These are phyloP conservation scores for Xylaria sp. DNA, from an alignment of 2,329 filamentous ascomycete species.

Conservation along the genomic window DNA sequence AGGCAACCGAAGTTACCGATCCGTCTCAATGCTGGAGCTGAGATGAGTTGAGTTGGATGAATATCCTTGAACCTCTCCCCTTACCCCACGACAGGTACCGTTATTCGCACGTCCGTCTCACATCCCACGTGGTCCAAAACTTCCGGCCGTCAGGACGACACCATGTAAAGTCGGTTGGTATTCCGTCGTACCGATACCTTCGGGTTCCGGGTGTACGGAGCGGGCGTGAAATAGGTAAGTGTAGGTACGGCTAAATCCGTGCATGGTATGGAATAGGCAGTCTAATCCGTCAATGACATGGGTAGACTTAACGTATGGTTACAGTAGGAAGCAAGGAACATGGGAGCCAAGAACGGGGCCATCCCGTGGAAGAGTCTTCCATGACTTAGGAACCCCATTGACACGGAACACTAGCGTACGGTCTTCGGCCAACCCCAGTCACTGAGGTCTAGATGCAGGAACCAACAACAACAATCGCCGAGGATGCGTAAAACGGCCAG, in stretches of 20 bases:
- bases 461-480: too few relatives aligned
- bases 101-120: not conserved
- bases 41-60: not conserved
- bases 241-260: too few relatives aligned
- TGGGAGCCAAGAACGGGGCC: constrained; percentile 5
- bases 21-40: not conserved
- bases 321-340: not conserved
- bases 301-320: not conserved
- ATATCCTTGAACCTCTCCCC: too few relatives aligned
- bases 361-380: not conserved
- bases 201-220: too few relatives aligned
- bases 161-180: not conserved
- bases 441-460: too few relatives aligned
- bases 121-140: not conserved
- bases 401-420: too few relatives aligned
- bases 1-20: not conserved
- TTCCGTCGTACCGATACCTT: not conserved
- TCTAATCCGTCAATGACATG: too few relatives aligned
- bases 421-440: too few relatives aligned
- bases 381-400: not conserved
- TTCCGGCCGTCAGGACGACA: not conserved
- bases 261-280: too few relatives aligned
- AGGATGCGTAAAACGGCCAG: too few relatives aligned
- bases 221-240: too few relatives aligned
- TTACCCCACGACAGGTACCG: too few relatives aligned